These are phyloP conservation scores for Dacryopinax spathularia DNA, from an alignment of 768 basidiomycete genomes.

Conservation along the genomic window DNA sequence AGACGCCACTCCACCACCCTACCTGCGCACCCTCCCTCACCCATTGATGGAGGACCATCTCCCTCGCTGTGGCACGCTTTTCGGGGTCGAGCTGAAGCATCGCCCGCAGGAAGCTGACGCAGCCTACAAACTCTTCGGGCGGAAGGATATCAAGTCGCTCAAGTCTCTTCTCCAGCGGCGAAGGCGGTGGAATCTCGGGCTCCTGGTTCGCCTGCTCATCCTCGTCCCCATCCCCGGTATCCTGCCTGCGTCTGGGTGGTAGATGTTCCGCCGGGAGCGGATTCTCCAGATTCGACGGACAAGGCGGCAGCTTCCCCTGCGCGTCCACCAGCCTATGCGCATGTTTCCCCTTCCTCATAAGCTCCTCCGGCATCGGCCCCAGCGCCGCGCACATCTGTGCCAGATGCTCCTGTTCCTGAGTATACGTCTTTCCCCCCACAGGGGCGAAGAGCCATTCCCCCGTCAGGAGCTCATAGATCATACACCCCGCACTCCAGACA, in stretches of 20 bases:
- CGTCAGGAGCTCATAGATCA: slow-evolving; percentile 1
- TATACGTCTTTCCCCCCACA: not conserved
- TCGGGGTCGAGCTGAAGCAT: slow-evolving; percentile 5
- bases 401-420: not conserved
- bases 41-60: slow-evolving; percentile 4
- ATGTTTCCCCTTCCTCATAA: not conserved
- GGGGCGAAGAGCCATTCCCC: not conserved
- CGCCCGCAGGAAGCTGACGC: slow-evolving; percentile 2
- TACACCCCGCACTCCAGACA: slow-evolving; percentile 14
- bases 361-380: not conserved
- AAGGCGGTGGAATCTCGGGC: no score
- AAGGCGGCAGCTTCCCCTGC: not conserved
- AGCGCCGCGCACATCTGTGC: not conserved
- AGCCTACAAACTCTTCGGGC: not conserved
- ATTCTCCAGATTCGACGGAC: not conserved
- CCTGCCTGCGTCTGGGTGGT: no score
- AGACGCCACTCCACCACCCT: not conserved
- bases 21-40: not conserved
- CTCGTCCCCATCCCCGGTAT: no score
- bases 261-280: no score
- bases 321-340: not conserved
- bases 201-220: no score
- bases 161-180: slow-evolving; percentile 2
- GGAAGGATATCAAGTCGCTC: not conserved
- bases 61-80: not conserved